Evolutionary conservation across 2,329 filamentous ascomycete species (phyloP).

Genomic region (Hypoxylon sp.): DNA sequence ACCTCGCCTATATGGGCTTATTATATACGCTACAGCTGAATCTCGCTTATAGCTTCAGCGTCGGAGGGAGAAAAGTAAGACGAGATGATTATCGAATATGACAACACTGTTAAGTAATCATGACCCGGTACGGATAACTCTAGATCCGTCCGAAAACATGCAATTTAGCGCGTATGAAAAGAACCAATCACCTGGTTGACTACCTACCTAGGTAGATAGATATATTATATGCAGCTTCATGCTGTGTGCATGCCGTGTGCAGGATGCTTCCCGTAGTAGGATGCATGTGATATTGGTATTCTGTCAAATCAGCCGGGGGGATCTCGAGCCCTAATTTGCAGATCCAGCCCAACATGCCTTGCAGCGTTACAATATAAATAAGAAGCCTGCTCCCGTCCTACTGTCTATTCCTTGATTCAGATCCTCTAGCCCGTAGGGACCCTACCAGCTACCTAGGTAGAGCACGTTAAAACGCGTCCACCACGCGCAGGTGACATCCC

Average conservation of each 20-base stretch:
- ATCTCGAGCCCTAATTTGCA: constrained; percentile 21
- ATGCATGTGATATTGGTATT: constrained; percentile 20
- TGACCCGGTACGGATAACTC: neutral
- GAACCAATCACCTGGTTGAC: constrained; percentile 1
- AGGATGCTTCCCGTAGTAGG: constrained; percentile 18
- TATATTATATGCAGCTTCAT: constrained; percentile 6
- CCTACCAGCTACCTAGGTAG: neutral
- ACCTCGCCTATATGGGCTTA: neutral
- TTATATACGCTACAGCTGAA: neutral
- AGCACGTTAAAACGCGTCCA: constrained; percentile 30
- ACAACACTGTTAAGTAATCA: neutral
- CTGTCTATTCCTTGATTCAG: constrained; percentile 10
- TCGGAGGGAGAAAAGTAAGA: neutral
- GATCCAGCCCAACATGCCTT: constrained; percentile 14
- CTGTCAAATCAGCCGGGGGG: constrained; percentile 17
- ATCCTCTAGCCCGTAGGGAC: constrained; percentile 14
- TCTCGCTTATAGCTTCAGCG: neutral
- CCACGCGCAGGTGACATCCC: constrained; percentile 23
- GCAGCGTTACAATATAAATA: constrained; percentile 36
- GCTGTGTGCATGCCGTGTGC: constrained; percentile 10
- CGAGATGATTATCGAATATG: neutral
- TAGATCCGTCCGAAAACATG: neutral
- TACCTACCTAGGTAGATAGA: neutral
- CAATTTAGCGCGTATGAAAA: constrained; percentile 3
- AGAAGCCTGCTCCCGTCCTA: constrained; percentile 10